Conservation (phyloP, 2,329 filamentous ascomycete species). For the Fusarium sp. region DNA sequence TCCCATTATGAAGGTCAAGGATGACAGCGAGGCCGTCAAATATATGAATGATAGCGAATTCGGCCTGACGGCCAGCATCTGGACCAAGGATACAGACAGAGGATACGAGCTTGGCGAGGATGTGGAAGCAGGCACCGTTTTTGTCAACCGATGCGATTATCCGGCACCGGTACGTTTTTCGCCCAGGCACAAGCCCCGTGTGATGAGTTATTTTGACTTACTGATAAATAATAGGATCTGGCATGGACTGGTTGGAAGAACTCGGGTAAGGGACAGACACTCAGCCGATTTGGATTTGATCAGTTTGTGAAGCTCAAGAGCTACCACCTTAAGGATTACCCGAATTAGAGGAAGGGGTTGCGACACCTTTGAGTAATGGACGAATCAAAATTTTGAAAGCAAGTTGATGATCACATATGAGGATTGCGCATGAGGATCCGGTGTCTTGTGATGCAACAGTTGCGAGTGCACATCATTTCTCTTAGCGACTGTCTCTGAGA, state of each 20-base stretch:
- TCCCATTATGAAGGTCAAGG: conserved; percentile 86
- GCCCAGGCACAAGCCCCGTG: conserved; percentile 15
- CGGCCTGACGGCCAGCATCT: conserved; percentile 94
- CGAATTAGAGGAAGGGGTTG: conserved; percentile 58
- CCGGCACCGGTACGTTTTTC: conserved; percentile 79
- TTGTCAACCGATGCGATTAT: conserved; percentile 94
- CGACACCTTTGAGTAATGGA: neutral
- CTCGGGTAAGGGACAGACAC: conserved; percentile 88
- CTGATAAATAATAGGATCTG: conserved; percentile 70
- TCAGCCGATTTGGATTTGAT: conserved; percentile 92
- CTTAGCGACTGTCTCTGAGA: conserved; percentile 37
- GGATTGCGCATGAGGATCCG: neutral
- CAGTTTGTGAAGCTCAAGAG: conserved; percentile 97
- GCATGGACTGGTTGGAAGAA: conserved; percentile 99
- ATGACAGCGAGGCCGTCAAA: conserved; percentile 81
- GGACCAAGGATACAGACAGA: conserved; percentile 85
- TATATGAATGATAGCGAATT: conserved; percentile 97
- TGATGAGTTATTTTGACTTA: conserved; percentile 19
- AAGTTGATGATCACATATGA: too few species aligned
- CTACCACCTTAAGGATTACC: conserved; percentile 88
- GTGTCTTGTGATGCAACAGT: neutral
- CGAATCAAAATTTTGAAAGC: neutral
- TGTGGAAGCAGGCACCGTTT: conserved; percentile 93
- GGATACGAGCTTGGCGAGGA: conserved; percentile 81
- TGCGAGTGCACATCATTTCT: conserved; percentile 24